Evolutionary conservation across 805 yeast species (phyloP), one percentile per base, ranked within the genome.

Genomic region (Saccharomycopsis fermentans): DNA sequence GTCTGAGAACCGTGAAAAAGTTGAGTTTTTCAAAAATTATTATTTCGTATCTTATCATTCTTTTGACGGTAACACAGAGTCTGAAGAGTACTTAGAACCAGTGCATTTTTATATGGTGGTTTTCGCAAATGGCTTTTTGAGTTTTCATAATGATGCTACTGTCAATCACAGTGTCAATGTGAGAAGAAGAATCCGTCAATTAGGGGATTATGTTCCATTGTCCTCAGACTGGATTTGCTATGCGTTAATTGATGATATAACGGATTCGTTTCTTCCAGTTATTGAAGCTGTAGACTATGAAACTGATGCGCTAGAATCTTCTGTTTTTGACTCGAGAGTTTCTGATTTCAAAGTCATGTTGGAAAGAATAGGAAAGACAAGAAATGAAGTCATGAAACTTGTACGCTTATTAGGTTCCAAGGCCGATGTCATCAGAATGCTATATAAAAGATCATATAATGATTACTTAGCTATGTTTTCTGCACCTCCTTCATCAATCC

Each of bases 1-100:
- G 83, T 96, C 90, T 74, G 99, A 92, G 74, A 82, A 96, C 29
- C 91, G 99, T 73, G 99, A 92, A 75, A 92, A 92, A 72, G 97
- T 92, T 36, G 99, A 92, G 73, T 76, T 92, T 63, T 92, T 92
- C 78, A 82, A 83, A 66, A 81, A 82, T 65, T 92, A 92, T 73
- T 92, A 94, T 72, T 90, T 94, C 74, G 96, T 94, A 48, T 87
- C 96, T 78, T 94, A 92, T 81, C 97, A 94, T 71, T 87, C 97
- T 5, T 94, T 94, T 72, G 97, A 90, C 68, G 83, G 86, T 27
- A 96, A 92, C 64, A 70, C 76, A 54, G 94, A 84, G 69, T 81
- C 87, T 57, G 94, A 86, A 65, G 96, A 89, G 62, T 91, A 86
- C 69, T 74, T 86, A 68, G 94, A 86, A 43, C 83, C 84, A n/a